Base-by-base conservation (phyloP, 805 yeast genomes). In the Brettanomyces custersianus region DNA sequence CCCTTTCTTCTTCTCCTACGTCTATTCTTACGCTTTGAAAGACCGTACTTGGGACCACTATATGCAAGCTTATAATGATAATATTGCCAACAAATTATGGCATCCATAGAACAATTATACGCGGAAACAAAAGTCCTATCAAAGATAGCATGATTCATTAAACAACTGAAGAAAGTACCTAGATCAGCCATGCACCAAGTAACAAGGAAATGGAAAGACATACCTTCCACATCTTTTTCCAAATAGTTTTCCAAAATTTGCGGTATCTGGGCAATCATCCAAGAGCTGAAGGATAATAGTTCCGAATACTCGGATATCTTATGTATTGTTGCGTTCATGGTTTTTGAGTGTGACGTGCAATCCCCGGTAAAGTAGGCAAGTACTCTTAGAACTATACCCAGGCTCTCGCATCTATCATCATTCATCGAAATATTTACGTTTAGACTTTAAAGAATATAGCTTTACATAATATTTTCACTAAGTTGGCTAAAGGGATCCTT, bases 231-330 rank as follows among this genome's bases (percentile, higher is more conserved):
- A 2, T 82, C 70, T 42, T 75, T 70, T 46, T 63, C 63, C 11
- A 59, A 54, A 52, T 75, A 76, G 51, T 80, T 80, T 46, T 69
- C 63, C 39, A 68, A 55, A 10, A 80, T 77, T 49, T 80, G 90
- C 1, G 88, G 88, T 13, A 76, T 49, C 53, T 80, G 88, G 3
- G 88, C 88, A 52, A 79, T 75, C 24, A 79, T 60, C 88, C 90
- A 80, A 40, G 77, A 66, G 5, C 59, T 54, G 26, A 75, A 57
- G 3, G 81, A 74, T 13, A 62, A 35, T 22, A 52, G 54, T 2
- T 62, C 65, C 1, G 60, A 35, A 19, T 48, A 32, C 30, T 39
- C 38, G 9, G 66, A 59, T 15, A 26, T 26, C 29, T 16, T 8
- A 15, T 9, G 12, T 6, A 18, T 8, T 8, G 13, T 17, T 8